A percentile compares a stretch with the other conserved stretches of the same genome.
These are phyloP conservation scores for Fusarium penzigii DNA, from an alignment of 2,329 filamentous ascomycete genomes.

Conservation along the genomic window DNA sequence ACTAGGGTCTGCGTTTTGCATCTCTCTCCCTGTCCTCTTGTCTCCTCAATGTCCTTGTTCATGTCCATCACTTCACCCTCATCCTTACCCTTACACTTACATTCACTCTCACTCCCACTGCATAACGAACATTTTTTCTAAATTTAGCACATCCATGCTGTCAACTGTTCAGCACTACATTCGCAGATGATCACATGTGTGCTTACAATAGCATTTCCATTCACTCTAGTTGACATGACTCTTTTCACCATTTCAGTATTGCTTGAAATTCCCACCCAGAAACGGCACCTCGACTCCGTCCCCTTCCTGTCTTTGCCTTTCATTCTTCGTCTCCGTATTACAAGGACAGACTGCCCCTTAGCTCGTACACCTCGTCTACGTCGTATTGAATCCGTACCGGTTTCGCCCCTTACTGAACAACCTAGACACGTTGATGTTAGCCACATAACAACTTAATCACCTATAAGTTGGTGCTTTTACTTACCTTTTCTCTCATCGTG, in stretches of 20 bases:
- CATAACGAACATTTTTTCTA: too few relatives aligned
- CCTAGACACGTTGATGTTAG: constrained; percentile 27
- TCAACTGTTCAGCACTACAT: too few relatives aligned
- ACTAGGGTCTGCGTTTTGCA: too few relatives aligned
- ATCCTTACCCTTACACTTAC: too few relatives aligned
- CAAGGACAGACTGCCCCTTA: constrained; percentile 9
- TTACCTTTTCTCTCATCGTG: constrained; percentile 88
- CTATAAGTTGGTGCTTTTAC: constrained; percentile 10
- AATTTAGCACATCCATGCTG: too few relatives aligned
- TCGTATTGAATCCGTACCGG: constrained; percentile 12
- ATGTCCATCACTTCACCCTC: too few relatives aligned
- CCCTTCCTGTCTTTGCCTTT: constrained; percentile 19
- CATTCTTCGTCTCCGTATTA: constrained; percentile 25
- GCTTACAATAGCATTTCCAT: constrained; percentile 20
- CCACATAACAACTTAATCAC: not conserved
- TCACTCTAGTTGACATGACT: constrained; percentile 30
- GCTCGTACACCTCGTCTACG: constrained; percentile 11
- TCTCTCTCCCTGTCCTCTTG: too few relatives aligned
- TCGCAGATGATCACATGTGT: not conserved
- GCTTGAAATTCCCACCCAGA: constrained; percentile 17
- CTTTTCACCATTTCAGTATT: constrained; percentile 17
- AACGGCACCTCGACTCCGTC: constrained; percentile 26
- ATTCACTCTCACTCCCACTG: too few relatives aligned
- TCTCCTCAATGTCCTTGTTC: too few relatives aligned
- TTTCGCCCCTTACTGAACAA: constrained; percentile 35